phyloP scores from a whole-genome alignment of 768 basidiomycete genomes.

The Floccularia luteovirens region DNA sequence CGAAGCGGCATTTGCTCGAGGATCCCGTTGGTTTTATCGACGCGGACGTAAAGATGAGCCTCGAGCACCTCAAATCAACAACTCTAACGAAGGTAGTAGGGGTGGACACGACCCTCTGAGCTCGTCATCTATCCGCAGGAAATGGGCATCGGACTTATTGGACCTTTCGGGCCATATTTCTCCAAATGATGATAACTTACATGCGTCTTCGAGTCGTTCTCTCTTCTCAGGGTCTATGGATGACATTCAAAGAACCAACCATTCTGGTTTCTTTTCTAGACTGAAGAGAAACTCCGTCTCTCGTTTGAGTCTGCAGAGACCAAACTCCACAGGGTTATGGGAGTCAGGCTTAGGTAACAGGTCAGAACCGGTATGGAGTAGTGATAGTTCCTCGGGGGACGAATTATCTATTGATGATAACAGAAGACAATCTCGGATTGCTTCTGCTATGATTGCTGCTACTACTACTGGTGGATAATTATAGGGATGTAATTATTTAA shows the following conservation, averaged over 20 bases:
- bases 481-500: neutral
- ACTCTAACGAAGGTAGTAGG: slow-evolving; percentile 20
- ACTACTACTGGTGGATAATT: neutral
- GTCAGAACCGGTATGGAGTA: slow-evolving; percentile 42
- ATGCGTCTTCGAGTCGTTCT: slow-evolving; percentile 4
- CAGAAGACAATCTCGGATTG: neutral
- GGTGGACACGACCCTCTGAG: slow-evolving; percentile 28
- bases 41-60: slow-evolving; percentile 32
- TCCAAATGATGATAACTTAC: slow-evolving; percentile 1
- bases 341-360: slow-evolving; percentile 19
- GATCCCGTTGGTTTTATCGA: slow-evolving; percentile 47
- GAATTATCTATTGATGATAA: slow-evolving; percentile 16
- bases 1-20: slow-evolving; percentile 60
- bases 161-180: slow-evolving; percentile 11
- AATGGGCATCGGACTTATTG: slow-evolving; percentile 38
- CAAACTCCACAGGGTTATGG: slow-evolving; percentile 22
- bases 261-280: slow-evolving; percentile 30
- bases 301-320: slow-evolving; percentile 24
- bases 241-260: slow-evolving; percentile 8
- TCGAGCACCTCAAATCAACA: slow-evolving; percentile 23
- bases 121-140: slow-evolving; percentile 34
- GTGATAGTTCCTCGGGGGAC: slow-evolving; percentile 53
- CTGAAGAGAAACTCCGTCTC: slow-evolving; percentile 38
- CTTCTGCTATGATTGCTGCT: neutral
- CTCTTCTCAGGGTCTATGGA: slow-evolving; percentile 4